Evolutionary conservation across 2,329 filamentous ascomycete species (phyloP), one percentile per base, ranked within the genome.

Genomic region (Coniosporium tulheliwenetii): DNA sequence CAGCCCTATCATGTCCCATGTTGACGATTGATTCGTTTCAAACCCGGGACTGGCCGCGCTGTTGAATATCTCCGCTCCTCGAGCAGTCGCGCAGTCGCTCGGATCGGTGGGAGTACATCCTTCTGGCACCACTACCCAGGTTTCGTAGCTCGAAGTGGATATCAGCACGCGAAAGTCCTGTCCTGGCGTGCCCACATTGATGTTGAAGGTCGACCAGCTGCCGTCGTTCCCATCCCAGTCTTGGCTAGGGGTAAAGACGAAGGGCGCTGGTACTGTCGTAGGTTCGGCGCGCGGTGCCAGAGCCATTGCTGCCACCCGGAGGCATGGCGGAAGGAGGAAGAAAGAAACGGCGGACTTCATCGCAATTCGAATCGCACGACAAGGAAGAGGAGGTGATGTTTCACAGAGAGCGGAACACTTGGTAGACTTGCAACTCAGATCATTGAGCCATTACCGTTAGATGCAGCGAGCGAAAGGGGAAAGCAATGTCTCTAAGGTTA

Each of bases 171-270:
- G 52, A 36, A 56, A 39, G 36, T 50, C 57, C 42, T 64, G 60
- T 19, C 52, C 54, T 19, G 60, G 60, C 30, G 52, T 58, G 3
- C 62, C 62, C 2, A 64, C 56, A 37, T 50, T 54, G 32, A 64
- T 50, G n/a, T 52, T 50, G 47, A 65, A 65, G 2, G 59, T 60
- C 37, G 58, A 62, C 62, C 62, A 65, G 36, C 43, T 48, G 2
- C 62, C 61, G 49, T 64, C 60, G 41, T 60, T 55, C 38, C 61
- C 61, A 32, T 64, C 58, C 45, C 60, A 61, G 26, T 52, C 42
- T 38, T 53, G 45, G 16, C 56, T 55, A 5, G 53, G 48, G 30
- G 52, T 56, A 10, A 59, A 4, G 13, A 37, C 36, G 13, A 37
- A 14, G 5, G 36, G 36, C 7, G 36, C 36, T 15, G 36, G 33